Evolutionary conservation across 345 rosid genomes (phyloP).

Genomic region (Gossypium mustelinum): DNA sequence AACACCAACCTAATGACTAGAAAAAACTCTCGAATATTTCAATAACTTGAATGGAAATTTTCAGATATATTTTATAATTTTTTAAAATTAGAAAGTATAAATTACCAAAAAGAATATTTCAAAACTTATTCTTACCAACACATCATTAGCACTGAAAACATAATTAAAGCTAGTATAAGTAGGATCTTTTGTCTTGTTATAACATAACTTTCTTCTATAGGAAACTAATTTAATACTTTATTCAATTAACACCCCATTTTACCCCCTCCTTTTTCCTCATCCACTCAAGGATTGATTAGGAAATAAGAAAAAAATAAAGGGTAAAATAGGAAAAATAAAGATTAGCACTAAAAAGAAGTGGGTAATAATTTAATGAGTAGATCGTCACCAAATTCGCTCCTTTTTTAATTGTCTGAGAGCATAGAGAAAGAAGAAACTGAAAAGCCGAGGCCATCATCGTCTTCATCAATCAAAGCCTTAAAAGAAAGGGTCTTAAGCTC

Average conservation of each 20-base stretch:
- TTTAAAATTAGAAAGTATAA: too few species aligned
- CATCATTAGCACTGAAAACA: too few species aligned
- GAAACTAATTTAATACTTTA: neutral
- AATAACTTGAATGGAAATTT: too few species aligned
- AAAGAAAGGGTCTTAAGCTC: conserved; percentile 39
- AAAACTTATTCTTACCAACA: too few species aligned
- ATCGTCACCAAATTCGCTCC: neutral
- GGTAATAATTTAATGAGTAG: conserved; percentile 4
- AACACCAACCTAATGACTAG: too few species aligned
- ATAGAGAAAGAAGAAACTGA: conserved; percentile 17
- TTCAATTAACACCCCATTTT: neutral
- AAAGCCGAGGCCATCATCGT: conserved; percentile 23
- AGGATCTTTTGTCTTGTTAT: too few species aligned
- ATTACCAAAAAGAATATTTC: too few species aligned
- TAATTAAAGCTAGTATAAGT: too few species aligned
- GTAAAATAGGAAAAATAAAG: neutral
- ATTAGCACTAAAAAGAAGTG: neutral
- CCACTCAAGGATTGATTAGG: too few species aligned
- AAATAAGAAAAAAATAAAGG: neutral
- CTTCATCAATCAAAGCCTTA: conserved; percentile 20
- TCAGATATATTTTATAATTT: too few species aligned
- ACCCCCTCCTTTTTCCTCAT: neutral
- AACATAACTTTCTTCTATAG: neutral
- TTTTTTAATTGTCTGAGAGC: conserved; percentile 13
- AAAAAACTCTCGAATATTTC: too few species aligned